phyloP scores from a whole-genome alignment of 2,329 filamentous ascomycete species.

The Fusarium cyanostomum region DNA sequence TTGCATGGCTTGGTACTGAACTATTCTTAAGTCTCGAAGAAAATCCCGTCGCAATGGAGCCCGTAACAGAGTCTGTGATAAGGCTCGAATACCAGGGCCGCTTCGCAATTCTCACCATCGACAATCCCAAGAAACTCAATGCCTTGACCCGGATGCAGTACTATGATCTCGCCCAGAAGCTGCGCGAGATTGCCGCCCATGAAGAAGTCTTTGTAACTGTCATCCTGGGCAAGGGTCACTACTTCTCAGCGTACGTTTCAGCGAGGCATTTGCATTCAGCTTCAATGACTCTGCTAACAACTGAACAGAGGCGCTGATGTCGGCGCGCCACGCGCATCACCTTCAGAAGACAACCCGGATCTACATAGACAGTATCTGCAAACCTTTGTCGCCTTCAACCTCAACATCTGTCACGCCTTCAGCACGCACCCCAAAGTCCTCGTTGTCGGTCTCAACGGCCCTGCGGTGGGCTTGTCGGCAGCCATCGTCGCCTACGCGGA shows the following conservation, averaged over 20 bases:
- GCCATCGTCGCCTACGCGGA: background rate
- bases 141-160: background rate
- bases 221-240: background rate
- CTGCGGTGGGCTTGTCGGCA: constrained; percentile 3
- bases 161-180: background rate
- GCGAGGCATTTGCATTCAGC: background rate
- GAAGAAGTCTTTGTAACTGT: constrained; percentile 3
- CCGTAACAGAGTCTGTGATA: background rate
- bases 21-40: no score
- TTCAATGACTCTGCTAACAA: background rate
- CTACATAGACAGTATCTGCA: background rate
- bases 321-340: background rate
- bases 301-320: background rate
- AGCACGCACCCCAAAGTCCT: constrained; percentile 1
- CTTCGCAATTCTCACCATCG: background rate
- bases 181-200: background rate
- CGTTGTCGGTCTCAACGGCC: background rate
- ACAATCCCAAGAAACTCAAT: background rate
- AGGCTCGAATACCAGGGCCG: background rate
- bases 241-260: constrained; percentile 3
- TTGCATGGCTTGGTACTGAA: no score
- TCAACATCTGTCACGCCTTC: background rate
- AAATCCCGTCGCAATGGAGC: background rate
- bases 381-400: background rate
- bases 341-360: background rate